phyloP scores from a whole-genome alignment of 176 grass and related monocot genomes.

The Carex littledalei region DNA sequence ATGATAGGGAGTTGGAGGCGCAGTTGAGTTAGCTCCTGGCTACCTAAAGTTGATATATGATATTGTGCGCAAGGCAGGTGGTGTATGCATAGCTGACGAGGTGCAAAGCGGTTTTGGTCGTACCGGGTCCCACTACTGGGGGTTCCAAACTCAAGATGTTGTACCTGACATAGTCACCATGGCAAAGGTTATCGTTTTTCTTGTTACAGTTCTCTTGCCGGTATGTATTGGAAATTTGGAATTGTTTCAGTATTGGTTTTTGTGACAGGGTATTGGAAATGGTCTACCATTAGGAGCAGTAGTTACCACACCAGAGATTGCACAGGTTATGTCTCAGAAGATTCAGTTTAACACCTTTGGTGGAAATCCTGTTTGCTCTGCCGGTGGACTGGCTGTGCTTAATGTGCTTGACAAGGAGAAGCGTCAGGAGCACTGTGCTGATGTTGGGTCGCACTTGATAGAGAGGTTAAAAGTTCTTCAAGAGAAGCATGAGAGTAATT shows the following conservation, averaged over 20 bases:
- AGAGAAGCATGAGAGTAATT: conserved; percentile 86
- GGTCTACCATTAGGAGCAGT: conserved; percentile 90
- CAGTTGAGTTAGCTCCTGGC: conserved; percentile 87
- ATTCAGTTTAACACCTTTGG: conserved; percentile 96
- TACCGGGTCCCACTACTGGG: conserved; percentile 93
- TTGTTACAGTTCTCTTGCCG: neutral
- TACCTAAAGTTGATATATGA: conserved; percentile 86
- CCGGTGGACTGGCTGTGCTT: conserved; percentile 81
- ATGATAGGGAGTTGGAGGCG: conserved; percentile 69
- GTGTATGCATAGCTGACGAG: conserved; percentile 97
- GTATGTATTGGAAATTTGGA: neutral
- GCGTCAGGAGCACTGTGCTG: conserved; percentile 63
- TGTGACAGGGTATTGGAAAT: conserved; percentile 83
- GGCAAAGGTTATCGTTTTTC: conserved; percentile 59
- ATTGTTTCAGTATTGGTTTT: neutral
- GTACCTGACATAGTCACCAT: conserved; percentile 91
- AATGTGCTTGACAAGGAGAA: conserved; percentile 96
- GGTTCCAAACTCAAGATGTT: conserved; percentile 87
- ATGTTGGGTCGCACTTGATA: conserved; percentile 75
- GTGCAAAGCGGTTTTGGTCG: conserved; percentile 96
- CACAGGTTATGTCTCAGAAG: conserved; percentile 72
- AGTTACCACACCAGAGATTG: conserved; percentile 86
- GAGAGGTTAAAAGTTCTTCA: conserved; percentile 72
- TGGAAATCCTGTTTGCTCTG: conserved; percentile 93
- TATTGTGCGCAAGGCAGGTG: conserved; percentile 70